These are phyloP conservation scores for Chrysoporthe cubensis DNA, from an alignment of 2,329 filamentous ascomycete species.

Conservation along the genomic window DNA sequence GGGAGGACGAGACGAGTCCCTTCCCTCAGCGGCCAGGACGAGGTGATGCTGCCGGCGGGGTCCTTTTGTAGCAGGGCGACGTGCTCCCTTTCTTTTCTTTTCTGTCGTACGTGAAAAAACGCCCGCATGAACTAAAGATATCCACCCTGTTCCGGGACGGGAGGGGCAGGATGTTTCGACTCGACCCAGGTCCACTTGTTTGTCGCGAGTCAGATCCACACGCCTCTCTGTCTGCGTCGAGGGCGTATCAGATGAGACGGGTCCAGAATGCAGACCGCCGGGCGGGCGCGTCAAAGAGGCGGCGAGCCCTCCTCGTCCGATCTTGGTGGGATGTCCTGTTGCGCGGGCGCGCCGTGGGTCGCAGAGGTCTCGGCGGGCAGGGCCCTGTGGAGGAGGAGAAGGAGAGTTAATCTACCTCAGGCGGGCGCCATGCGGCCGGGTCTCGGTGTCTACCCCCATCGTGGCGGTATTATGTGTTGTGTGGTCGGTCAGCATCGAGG, in stretches of 20 bases:
- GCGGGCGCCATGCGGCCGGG: too few species aligned
- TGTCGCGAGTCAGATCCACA: constrained; percentile 26
- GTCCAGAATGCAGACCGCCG: not conserved
- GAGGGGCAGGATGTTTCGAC: constrained; percentile 19
- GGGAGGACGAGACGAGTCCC: too few species aligned
- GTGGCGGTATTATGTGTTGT: too few species aligned
- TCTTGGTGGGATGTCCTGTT: not conserved
- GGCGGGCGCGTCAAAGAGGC: not conserved
- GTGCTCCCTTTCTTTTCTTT: too few species aligned
- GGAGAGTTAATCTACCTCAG: not conserved
- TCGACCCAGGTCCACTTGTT: constrained; percentile 4
- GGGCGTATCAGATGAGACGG: constrained; percentile 16
- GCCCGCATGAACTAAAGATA: constrained; percentile 3
- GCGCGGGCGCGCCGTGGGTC: not conserved
- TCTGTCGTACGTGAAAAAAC: too few species aligned
- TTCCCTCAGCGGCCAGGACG: too few species aligned
- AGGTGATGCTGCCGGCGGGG: too few species aligned
- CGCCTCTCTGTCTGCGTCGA: not conserved
- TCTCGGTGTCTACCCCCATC: too few species aligned
- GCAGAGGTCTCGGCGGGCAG: too few species aligned
- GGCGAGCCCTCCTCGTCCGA: not conserved
- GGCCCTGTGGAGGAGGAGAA: too few species aligned
- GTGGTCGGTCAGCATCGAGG: too few species aligned
- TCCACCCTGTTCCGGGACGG: not conserved
- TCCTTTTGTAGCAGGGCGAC: too few species aligned